These are phyloP conservation scores for Erysimum cheiranthoides DNA, from an alignment of 345 rosid species.

Conservation along the genomic window DNA sequence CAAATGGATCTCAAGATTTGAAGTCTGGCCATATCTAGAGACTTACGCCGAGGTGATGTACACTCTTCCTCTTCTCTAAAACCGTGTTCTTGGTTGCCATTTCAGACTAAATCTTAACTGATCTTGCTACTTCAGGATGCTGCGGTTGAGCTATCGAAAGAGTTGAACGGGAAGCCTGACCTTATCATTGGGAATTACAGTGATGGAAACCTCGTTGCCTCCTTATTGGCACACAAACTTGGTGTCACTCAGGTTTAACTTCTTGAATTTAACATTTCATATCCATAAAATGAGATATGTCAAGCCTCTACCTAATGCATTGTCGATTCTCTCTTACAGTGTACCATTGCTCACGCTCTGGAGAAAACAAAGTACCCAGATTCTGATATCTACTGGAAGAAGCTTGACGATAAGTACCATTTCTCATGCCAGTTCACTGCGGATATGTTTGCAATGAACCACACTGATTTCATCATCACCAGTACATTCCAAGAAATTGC, in stretches of 20 bases:
- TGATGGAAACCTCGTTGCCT: conserved; percentile 93
- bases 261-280: neutral
- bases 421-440: conserved; percentile 98
- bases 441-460: conserved; percentile 93
- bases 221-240: conserved; percentile 83
- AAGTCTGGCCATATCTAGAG: conserved; percentile 98
- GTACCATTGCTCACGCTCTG: conserved; percentile 95
- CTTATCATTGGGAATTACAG: conserved; percentile 94
- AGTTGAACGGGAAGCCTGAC: conserved; percentile 92
- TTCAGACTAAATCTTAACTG: conserved; percentile 4
- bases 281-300: neutral
- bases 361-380: conserved; percentile 97
- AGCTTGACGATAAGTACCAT: conserved; percentile 89
- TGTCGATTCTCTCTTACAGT: conserved; percentile 50
- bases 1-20: conserved; percentile 90
- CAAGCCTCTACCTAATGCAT: conserved; percentile 3
- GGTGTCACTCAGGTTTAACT: conserved; percentile 87
- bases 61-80: neutral
- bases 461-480: conserved; percentile 96
- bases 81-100: neutral
- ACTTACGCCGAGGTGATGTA: conserved; percentile 77
- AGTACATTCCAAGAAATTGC: conserved; percentile 99
- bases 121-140: conserved; percentile 63
- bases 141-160: conserved; percentile 74
- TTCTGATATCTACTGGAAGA: conserved; percentile 95